phyloP scores from a whole-genome alignment of 2,329 filamentous ascomycete genomes.

The Gnomoniopsis smithogilvyi region DNA sequence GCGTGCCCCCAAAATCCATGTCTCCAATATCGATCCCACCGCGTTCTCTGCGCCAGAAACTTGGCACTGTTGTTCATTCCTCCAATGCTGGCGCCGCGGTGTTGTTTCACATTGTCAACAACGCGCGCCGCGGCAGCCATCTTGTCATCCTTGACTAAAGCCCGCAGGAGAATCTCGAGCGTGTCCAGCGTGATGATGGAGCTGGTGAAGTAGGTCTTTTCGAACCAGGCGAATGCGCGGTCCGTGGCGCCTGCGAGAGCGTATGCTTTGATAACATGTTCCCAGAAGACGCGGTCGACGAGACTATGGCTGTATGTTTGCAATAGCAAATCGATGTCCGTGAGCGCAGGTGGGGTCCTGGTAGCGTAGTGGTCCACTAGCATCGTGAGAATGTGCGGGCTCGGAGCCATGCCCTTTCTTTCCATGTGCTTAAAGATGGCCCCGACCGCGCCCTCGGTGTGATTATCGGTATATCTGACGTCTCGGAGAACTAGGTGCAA shows the following conservation, averaged over 20 bases:
- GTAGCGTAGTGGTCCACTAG: slow-evolving; percentile 66
- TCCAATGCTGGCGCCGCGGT: slow-evolving; percentile 20
- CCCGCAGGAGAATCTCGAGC: slow-evolving; percentile 39
- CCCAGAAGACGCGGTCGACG: slow-evolving; percentile 65
- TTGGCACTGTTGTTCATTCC: slow-evolving; percentile 17
- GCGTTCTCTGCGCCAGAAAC: neutral
- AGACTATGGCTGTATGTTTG: slow-evolving; percentile 42
- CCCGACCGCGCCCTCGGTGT: slow-evolving; percentile 43
- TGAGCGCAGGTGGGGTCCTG: slow-evolving; percentile 54
- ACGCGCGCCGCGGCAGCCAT: slow-evolving; percentile 23
- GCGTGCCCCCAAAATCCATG: slow-evolving; percentile 51
- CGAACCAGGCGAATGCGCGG: slow-evolving; percentile 47
- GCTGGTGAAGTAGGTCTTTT: slow-evolving; percentile 38
- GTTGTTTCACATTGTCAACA: slow-evolving; percentile 24
- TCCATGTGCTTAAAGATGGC: slow-evolving; percentile 63
- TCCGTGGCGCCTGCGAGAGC: slow-evolving; percentile 48
- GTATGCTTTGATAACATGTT: slow-evolving; percentile 67
- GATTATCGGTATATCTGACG: neutral
- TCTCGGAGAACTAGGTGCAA: slow-evolving; percentile 59
- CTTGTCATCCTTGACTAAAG: slow-evolving; percentile 23
- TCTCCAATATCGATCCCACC: slow-evolving; percentile 36
- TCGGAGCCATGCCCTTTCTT: slow-evolving; percentile 46
- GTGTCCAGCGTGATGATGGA: slow-evolving; percentile 40
- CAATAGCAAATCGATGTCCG: slow-evolving; percentile 59
- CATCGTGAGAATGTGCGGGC: slow-evolving; percentile 70